These are phyloP conservation scores for Acacia melanoxylon DNA, from an alignment of 306 rosid species.

Conservation along the genomic window DNA sequence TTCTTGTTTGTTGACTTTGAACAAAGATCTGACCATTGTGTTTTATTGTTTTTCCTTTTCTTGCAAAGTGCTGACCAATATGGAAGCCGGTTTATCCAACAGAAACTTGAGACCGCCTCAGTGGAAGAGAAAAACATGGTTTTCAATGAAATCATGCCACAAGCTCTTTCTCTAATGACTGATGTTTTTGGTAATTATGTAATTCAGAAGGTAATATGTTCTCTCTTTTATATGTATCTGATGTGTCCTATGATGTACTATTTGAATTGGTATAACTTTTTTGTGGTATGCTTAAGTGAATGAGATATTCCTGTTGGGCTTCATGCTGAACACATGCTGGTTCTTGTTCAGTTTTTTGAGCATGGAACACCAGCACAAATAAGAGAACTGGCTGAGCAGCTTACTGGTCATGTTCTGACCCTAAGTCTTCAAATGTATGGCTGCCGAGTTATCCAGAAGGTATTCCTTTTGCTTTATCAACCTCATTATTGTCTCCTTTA, in stretches of 20 bases:
- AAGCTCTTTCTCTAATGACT: conserved; percentile 87
- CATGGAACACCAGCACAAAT: conserved; percentile 80
- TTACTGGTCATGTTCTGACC: conserved; percentile 77
- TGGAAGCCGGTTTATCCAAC: conserved; percentile 96
- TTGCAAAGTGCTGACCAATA: conserved; percentile 85
- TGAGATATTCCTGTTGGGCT: background rate
- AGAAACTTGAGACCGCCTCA: conserved; percentile 91
- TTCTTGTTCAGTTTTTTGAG: conserved; percentile 84
- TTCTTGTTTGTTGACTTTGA: conserved; percentile 25
- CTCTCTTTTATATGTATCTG: background rate
- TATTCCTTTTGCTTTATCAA: conserved; percentile 27
- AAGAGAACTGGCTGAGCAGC: conserved; percentile 92
- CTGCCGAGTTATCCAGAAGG: conserved; percentile 99
- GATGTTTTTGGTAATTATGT: conserved; percentile 98
- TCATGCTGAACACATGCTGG: conserved; percentile 25
- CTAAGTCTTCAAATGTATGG: conserved; percentile 99
- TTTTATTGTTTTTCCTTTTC: background rate
- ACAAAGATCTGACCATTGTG: conserved; percentile 14
- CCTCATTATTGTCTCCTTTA: conserved; percentile 19
- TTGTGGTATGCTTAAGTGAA: conserved; percentile 14
- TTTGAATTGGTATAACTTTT: background rate
- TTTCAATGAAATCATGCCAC: conserved; percentile 94
- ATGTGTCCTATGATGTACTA: background rate
- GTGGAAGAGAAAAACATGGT: conserved; percentile 86
- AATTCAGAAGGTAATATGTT: conserved; percentile 77